Evolutionary conservation across 106 monocot species (phyloP).

Genomic region (Allium cepa): DNA sequence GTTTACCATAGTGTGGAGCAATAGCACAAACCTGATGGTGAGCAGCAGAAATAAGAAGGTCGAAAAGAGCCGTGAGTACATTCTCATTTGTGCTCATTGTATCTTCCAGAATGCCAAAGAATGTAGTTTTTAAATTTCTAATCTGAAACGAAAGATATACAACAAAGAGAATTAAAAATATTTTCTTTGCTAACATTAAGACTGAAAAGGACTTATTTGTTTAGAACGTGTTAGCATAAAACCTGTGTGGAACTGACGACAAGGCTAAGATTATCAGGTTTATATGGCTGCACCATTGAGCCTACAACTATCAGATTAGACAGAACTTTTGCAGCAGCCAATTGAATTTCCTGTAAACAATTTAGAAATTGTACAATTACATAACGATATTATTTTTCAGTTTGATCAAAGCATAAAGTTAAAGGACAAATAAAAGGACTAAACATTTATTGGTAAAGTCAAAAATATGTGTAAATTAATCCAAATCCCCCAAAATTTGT

Average conservation of each 20-base stretch:
- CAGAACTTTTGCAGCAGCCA: slow-evolving; percentile 50
- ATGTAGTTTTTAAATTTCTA: slow-evolving; percentile 15
- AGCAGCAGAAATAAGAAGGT: slow-evolving; percentile 52
- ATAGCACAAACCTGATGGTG: slow-evolving; percentile 50
- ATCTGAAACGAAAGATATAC: slow-evolving; percentile 33
- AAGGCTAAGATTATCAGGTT: slow-evolving; percentile 38
- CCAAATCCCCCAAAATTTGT: too few species aligned
- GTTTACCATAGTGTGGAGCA: too few species aligned
- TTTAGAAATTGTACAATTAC: too few species aligned
- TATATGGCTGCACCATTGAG: slow-evolving; percentile 32
- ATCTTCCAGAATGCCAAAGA: slow-evolving; percentile 35
- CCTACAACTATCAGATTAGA: slow-evolving; percentile 43
- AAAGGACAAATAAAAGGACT: too few species aligned
- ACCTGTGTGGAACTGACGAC: slow-evolving; percentile 55
- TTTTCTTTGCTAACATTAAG: neutral
- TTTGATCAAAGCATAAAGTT: too few species aligned
- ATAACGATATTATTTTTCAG: too few species aligned
- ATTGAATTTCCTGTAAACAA: slow-evolving; percentile 44
- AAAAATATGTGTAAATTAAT: too few species aligned
- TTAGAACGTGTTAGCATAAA: neutral
- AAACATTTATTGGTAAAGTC: too few species aligned
- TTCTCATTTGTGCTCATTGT: slow-evolving; percentile 27
- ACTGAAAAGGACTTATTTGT: neutral
- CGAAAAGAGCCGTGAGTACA: slow-evolving; percentile 25
- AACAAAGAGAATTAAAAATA: neutral